Evolutionary conservation across 2,329 filamentous ascomycete genomes (phyloP).

Genomic region (Tolypocladium album): DNA sequence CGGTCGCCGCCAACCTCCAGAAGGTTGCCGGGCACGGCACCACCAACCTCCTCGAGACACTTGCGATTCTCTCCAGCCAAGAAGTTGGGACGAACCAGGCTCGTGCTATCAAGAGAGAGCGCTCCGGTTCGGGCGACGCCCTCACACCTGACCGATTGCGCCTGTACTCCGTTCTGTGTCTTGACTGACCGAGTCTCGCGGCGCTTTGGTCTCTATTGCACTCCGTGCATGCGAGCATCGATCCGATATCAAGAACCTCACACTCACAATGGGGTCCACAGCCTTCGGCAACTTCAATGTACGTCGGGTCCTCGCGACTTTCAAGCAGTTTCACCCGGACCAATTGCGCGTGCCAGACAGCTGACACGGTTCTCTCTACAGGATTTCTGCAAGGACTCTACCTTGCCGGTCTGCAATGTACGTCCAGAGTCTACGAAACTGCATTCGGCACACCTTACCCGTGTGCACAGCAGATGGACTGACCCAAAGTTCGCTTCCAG

Average conservation of each 20-base stretch:
- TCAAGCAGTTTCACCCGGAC: not conserved
- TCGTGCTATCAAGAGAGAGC: not conserved
- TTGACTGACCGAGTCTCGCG: not conserved
- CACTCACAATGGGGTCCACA: slow-evolving; percentile 45
- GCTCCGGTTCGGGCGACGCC: not conserved
- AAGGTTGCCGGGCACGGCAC: not conserved
- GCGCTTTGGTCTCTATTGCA: not conserved
- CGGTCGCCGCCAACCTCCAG: not conserved
- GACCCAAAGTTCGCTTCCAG: slow-evolving; percentile 9
- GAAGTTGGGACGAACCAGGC: not conserved
- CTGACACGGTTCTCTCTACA: slow-evolving; percentile 25
- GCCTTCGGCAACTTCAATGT: slow-evolving; percentile 52
- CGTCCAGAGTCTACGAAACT: not conserved
- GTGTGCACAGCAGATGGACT: slow-evolving; percentile 7
- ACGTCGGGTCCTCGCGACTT: slow-evolving; percentile 8
- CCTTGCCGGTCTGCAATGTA: slow-evolving; percentile 75
- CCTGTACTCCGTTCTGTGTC: not conserved
- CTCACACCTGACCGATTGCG: not conserved
- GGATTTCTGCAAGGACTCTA: slow-evolving; percentile 78
- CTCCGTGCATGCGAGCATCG: not conserved
- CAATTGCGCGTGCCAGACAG: slow-evolving; percentile 2
- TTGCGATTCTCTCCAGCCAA: not conserved
- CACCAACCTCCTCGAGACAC: not conserved
- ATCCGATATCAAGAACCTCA: slow-evolving; percentile 5
- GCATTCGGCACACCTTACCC: not conserved